Evolutionary conservation across 1,284 basidiomycete genomes (phyloP).

Genomic region (Boletus semigastroideus): DNA sequence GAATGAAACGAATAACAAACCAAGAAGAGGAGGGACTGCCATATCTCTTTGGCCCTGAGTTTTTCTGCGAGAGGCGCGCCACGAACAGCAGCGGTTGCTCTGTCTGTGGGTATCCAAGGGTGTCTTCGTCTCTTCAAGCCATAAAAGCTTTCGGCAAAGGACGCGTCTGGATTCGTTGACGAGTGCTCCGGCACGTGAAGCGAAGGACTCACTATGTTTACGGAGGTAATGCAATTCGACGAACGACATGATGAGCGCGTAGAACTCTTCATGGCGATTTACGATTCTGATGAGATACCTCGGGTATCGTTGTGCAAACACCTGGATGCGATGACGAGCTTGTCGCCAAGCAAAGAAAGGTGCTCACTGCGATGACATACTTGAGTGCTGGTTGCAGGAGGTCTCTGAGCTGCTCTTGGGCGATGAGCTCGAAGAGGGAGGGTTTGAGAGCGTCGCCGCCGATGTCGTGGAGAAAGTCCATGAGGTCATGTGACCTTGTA

Average conservation of each 20-base stretch:
- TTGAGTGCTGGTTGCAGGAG: constrained; percentile 94
- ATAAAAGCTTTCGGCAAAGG: constrained; percentile 93
- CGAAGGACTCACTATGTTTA: constrained; percentile 62
- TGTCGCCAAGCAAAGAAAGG: not conserved
- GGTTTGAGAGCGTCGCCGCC: constrained; percentile 77
- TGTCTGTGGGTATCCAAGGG: constrained; percentile 66
- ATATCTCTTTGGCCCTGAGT: constrained; percentile 61
- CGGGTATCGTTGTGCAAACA: constrained; percentile 94
- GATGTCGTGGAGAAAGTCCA: constrained; percentile 82
- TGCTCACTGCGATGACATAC: constrained; percentile 86
- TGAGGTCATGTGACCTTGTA: constrained; percentile 36
- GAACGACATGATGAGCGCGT: constrained; percentile 83
- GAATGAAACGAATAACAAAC: constrained; percentile 42
- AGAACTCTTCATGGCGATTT: constrained; percentile 96
- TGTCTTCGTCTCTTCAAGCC: constrained; percentile 78
- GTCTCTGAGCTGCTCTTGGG: constrained; percentile 92
- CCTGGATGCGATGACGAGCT: constrained; percentile 45
- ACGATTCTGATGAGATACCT: constrained; percentile 90
- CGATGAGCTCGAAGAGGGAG: constrained; percentile 93
- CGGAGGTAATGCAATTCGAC: constrained; percentile 91
- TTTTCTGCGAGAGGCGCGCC: constrained; percentile 63
- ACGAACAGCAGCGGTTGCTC: constrained; percentile 65
- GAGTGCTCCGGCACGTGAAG: not conserved
- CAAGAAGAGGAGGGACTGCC: constrained; percentile 74
- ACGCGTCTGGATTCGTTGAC: constrained; percentile 57